Base-by-base conservation (phyloP, 1,284 basidiomycete species). In the Somion occarium region DNA sequence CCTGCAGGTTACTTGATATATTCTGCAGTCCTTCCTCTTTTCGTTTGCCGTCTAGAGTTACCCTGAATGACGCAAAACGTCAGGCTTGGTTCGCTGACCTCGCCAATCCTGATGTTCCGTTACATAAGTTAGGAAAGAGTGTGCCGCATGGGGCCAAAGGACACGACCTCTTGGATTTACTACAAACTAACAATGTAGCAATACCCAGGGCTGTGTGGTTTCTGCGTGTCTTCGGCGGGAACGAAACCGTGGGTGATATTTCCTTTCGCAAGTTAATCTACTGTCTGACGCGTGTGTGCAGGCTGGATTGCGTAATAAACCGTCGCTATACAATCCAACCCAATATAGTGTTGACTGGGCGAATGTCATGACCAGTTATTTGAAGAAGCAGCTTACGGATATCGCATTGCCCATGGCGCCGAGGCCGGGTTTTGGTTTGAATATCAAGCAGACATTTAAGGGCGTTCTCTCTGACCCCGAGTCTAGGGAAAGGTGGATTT, bases 101-200 rank as follows among this genome's bases (percentile, higher is more conserved):
- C 15, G 91, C 94, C 13, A 89, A 98, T 60, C 87, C 93, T 0
- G 73, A 82, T 22, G 87, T 98, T 2, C 96, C 97, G 0, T 76
- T 99, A 3, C 75, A 86, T 56, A 94, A 92, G 59, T 78, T 99
- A 3, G 90, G 88, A 13, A 91, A 90, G 63, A 91, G 84, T 61
- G 89, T 99, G 0, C 96, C 96, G 0, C 93, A 98, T 64, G 93
- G 93, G 0, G 91, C 90, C 37, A 93, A 93, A 64, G 94, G 93
- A 2, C 85, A 92, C 57, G 93, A 96, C 60, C 76, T 98, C 22
- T 75, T 99, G 48, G 94, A 98, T 56, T 78, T 95, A 56, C 76
- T 99, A 49, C 88, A 93, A 59, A 74, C 76, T 0, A 82, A 91
- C 38, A 80, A 86, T 44, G 92, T 99, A 26, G 86, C 90, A 1